Base-by-base conservation (phyloP, 139 green algal genomes). In the Tetradesmus lagerheimii region DNA sequence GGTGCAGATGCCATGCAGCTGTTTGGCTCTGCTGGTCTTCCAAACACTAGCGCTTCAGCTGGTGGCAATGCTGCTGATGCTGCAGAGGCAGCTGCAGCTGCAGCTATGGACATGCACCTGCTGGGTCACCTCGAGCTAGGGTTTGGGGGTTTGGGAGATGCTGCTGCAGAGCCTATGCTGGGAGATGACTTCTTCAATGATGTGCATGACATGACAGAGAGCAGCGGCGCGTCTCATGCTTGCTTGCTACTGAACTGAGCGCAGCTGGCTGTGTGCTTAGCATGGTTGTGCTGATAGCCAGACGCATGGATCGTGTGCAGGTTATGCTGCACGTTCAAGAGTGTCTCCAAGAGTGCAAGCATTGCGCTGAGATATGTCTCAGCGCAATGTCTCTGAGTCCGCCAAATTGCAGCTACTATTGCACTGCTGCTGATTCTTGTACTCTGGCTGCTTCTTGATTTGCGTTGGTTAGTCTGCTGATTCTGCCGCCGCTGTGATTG, bases 191-290 rank as follows among this genome's bases (percentile, higher is more conserved):
- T 71, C 25, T 71, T 71, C 57, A 71, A 31, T 6, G 57, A 71
- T n/a, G 57, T 31, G 57, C 57, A 71, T 71, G 57, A 71, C 57
- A 71, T 71, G 57, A 71, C 57, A n/a, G 57, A 71, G 57, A 71
- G 57, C 57, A 71, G 57, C 57, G 57, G 57, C 16, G 25, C 57
- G 57, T 71, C 57, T 11, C 57, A 71, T n/a, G 57, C 23, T 1
- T 71, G 57, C 57, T 71, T 71, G 57, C 3, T 71, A 23, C 18
- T 71, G 57, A n/a, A 18, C 16, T 71, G 57, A 71, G 57, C 57
- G 31, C 23, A 1, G 20, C 47, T 6, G 1, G 57, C 57, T 27
- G 57, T 8, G 57, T 8, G 57, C 3, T 4, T n/a, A 14, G 5
- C 50, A 20, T 64, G 50, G 15, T 64, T 14, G n/a, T n/a, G n/a